Base-by-base conservation (phyloP, 345 rosid species). In the Citrus unshiu region DNA sequence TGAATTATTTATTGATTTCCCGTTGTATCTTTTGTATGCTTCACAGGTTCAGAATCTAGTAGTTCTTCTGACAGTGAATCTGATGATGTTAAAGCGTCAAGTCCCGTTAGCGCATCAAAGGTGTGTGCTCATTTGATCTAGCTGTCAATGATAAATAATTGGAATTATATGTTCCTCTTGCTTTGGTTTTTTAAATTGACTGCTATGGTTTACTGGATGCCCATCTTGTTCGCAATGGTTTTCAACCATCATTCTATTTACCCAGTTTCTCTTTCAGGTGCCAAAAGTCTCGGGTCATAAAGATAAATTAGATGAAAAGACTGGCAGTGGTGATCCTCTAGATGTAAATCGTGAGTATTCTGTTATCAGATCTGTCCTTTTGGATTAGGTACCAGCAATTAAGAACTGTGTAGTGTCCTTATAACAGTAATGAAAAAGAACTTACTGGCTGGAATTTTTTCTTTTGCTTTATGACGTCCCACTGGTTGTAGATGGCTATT, bases 261-360 rank as follows among this genome's bases (percentile, higher is more conserved):
- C 37, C 35, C 14, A 19, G 34, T 30, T 75, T 59, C 51, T 39
- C 56, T 57, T 70, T 69, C 83, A 90, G 94, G 89, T 78, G 77
- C 83, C 80, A 69, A 90, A 87, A 81, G 80, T 81, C 68, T 71
- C 68, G 19, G 80, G 73, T 81, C 81, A 85, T 60, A 92, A 75
- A 80, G 86, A 80, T 77, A 91, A 84, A 64, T 77, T 80, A 75
- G 88, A 80, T 64, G 86, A 86, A 74, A 86, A 86, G 84, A 78
- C 81, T 68, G 80, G 84, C 75, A 66, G 40, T 63, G 84, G 76
- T 14, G 83, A 83, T 79, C 82, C 73, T 66, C 30, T 85, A 18
- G 91, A 89, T 73, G 85, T 80, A 78, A 86, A 74, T 70, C 91
- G 98, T 91, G 85, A 88, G 98, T 94, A 56, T 67, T 79, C 72